These are phyloP conservation scores for Fusarium nelsonii DNA, from an alignment of 2,329 filamentous ascomycete genomes.

Conservation along the genomic window DNA sequence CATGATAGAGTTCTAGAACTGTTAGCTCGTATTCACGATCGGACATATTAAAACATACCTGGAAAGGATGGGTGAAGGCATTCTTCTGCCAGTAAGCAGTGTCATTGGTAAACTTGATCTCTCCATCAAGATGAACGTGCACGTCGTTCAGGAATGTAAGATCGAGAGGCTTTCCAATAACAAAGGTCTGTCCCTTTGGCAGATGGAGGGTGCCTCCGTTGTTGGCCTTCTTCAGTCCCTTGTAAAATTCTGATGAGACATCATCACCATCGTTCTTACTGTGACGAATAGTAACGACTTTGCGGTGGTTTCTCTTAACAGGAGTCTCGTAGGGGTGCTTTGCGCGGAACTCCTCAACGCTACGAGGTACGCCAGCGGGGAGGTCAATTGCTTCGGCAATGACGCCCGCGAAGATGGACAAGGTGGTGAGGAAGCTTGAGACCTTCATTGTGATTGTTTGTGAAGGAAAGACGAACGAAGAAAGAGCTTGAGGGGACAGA, in stretches of 20 bases:
- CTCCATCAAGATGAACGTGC: slow-evolving; percentile 69
- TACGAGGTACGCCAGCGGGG: slow-evolving; percentile 44
- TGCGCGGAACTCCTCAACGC: slow-evolving; percentile 36
- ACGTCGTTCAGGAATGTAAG: slow-evolving; percentile 69
- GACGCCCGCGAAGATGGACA: slow-evolving; percentile 37
- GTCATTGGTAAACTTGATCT: slow-evolving; percentile 62
- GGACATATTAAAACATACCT: slow-evolving; percentile 22
- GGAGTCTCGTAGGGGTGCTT: slow-evolving; percentile 30
- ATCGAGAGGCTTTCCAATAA: slow-evolving; percentile 70
- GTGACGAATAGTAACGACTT: slow-evolving; percentile 30
- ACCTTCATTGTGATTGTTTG: slow-evolving; percentile 40
- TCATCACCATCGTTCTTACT: slow-evolving; percentile 68
- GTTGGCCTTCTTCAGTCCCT: slow-evolving; percentile 67
- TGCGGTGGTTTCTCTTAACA: slow-evolving; percentile 23
- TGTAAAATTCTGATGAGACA: slow-evolving; percentile 66
- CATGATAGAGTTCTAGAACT: slow-evolving; percentile 61
- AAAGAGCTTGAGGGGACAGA: neutral
- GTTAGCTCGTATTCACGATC: neutral
- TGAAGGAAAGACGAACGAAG: neutral
- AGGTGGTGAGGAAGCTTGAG: slow-evolving; percentile 34
- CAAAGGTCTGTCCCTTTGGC: slow-evolving; percentile 64
- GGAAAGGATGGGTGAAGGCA: slow-evolving; percentile 57
- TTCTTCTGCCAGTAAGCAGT: slow-evolving; percentile 59
- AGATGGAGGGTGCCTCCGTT: slow-evolving; percentile 69
- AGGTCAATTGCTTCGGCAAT: slow-evolving; percentile 41